Base-by-base conservation (phyloP, 495 filamentous ascomycete genomes). In the Hamigera avellanea region DNA sequence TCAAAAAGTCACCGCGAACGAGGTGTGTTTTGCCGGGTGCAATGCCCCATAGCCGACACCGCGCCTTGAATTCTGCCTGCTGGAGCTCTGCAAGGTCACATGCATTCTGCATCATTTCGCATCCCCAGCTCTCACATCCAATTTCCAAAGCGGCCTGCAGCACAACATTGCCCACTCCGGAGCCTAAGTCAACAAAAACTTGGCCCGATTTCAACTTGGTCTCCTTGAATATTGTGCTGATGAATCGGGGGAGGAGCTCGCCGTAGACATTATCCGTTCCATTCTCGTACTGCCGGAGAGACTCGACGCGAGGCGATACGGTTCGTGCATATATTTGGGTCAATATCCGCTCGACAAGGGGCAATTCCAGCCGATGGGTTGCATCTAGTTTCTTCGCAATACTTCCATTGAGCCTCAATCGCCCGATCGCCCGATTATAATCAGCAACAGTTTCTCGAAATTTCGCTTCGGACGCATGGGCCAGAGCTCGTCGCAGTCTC, bases 61-160 rank as follows among this genome's bases (percentile, higher is more conserved):
- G 78, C 3, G 82, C 76, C 34, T 64, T 64, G 52, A 98, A 95
- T 50, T 98, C 91, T 33, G 78, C 71, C 47, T 86, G 72, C 55
- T 98, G 91, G 19, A 80, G 73, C 26, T 89, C 79, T 8, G 87
- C 88, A 19, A 98, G 69, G 40, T 81, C 79, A 58, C 76, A 86
- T 3, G 83, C 81, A 33, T 87, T 86, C 42, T 79, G 70, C 84
- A 93, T 89, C 71, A 88, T 83, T 59, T 98, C 91, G 52, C 89
- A 95, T 16, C 91, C 91, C 78, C 86, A 95, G 58, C 83, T 88
- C 55, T 95, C 84, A 53, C 84, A 93, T 10, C 91, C 91, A 33
- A 88, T 76, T 53, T 98, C 83, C 6, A 98, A 72, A 7, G 91
- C 91, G 3, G 91, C 91, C 54, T 98, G 91, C 27, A 98, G 66